phyloP scores from a whole-genome alignment of 2,329 filamentous ascomycete genomes.

The Phaeomoniella chlamydospora region DNA sequence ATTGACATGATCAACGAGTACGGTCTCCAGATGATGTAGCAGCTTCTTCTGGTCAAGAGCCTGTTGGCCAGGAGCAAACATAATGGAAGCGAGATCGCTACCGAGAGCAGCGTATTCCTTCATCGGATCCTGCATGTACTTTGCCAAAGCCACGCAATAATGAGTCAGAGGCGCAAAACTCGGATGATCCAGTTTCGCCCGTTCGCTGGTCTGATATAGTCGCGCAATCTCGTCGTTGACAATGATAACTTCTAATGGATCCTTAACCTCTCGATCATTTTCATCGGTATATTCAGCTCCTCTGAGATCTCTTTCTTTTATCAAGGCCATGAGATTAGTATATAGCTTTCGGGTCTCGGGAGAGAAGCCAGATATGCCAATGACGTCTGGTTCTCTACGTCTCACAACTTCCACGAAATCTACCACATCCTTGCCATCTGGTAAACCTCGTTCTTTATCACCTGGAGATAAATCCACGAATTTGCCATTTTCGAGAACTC shows the following conservation, averaged over 20 bases:
- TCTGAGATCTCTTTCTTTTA: constrained; percentile 62
- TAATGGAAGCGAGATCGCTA: constrained; percentile 71
- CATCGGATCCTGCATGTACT: constrained; percentile 88
- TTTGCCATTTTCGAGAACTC: constrained; percentile 77
- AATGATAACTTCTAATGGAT: constrained; percentile 74
- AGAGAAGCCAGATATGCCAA: constrained; percentile 78
- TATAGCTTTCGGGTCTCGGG: constrained; percentile 75
- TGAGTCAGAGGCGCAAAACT: constrained; percentile 62
- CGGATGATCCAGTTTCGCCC: constrained; percentile 68
- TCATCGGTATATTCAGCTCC: constrained; percentile 77
- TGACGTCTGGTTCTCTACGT: constrained; percentile 72
- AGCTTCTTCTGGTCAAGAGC: constrained; percentile 80
- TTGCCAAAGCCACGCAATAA: constrained; percentile 80
- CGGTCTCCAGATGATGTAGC: constrained; percentile 75
- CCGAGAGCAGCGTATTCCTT: constrained; percentile 92
- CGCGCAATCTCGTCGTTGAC: constrained; percentile 97
- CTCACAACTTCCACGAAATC: constrained; percentile 67
- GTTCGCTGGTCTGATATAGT: constrained; percentile 79
- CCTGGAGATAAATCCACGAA: constrained; percentile 61
- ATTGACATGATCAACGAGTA: constrained; percentile 97
- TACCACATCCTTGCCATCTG: constrained; percentile 50
- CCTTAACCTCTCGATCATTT: constrained; percentile 58
- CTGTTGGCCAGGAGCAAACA: constrained; percentile 81
- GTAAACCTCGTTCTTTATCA: constrained; percentile 50
- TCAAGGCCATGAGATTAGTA: constrained; percentile 63